These are phyloP conservation scores for Scedosporium boydii DNA, from an alignment of 2,329 filamentous ascomycete genomes.

Conservation along the genomic window DNA sequence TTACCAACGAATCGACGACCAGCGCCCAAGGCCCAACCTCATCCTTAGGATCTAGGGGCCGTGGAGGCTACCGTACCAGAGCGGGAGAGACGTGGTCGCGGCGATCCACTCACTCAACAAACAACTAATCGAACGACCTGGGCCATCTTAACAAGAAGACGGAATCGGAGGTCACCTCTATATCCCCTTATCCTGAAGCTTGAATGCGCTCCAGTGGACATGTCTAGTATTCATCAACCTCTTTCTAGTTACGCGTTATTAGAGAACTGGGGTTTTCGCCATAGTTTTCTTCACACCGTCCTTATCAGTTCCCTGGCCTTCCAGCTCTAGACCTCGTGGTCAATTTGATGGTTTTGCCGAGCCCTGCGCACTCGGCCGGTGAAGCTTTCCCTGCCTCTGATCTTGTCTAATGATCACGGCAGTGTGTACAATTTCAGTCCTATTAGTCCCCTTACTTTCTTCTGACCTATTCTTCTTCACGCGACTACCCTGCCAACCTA, in stretches of 20 bases:
- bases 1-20: constrained; percentile 14
- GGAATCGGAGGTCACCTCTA: too few relatives aligned
- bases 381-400: not conserved
- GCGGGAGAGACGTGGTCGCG: constrained; percentile 3
- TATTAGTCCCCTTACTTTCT: not conserved
- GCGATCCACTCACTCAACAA: not conserved
- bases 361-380: not conserved
- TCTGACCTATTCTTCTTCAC: not conserved
- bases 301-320: not conserved
- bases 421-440: not conserved
- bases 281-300: too few relatives aligned
- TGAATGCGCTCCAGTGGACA: too few relatives aligned
- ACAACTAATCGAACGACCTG: not conserved
- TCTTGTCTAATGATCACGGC: not conserved
- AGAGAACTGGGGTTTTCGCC: too few relatives aligned
- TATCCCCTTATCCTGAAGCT: too few relatives aligned
- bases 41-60: constrained; percentile 10
- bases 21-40: constrained; percentile 10
- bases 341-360: not conserved
- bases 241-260: too few relatives aligned
- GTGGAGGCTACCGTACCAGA: not conserved
- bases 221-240: too few relatives aligned
- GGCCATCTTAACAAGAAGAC: not conserved
- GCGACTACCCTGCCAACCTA: not conserved
- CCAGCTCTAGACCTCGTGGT: not conserved